Base-by-base conservation (phyloP, 2,329 filamentous ascomycete genomes). In the Epichloe typhina region DNA sequence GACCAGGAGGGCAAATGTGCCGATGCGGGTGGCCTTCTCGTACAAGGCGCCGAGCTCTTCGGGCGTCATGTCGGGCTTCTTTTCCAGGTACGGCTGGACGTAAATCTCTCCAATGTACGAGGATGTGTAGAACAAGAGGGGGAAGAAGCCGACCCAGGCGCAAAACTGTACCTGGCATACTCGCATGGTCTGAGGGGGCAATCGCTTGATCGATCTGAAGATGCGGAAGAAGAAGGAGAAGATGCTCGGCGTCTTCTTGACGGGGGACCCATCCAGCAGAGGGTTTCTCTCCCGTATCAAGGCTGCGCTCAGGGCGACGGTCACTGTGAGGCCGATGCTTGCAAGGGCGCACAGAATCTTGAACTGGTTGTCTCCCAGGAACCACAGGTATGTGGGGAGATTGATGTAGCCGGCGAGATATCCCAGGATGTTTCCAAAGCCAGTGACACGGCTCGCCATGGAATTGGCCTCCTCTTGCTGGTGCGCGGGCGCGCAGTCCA, bases 61-160 rank as follows among this genome's bases (percentile, higher is more conserved):
- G 0, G 83, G 77, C 0, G 82, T 78, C 74, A 95, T 84, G 63
- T 91, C 70, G 0, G 88, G 89, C 57, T 95, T 86, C 48, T 78
- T 72, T 56, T 82, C 75, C 48, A 96, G 82, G 58, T 78, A 86
- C 0, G 88, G 88, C 62, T 95, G 84, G 17, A 88, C 86, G 59
- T 95, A 95, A 51, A 97, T 86, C 63, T 95, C 88, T 54, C 87
- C 90, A 58, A 96, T 85, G 65, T 93, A 97, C 17, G 88, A 94
- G 1, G 89, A 95, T 5, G 88, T 88, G 71, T 97, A 97, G 69
- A 95, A 96, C 3, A 97, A 75, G 65, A 95, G 89, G 1, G 90
- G 90, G 61, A 96, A 97, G 80, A 91, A 96, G 49, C 88, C 91
- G 51, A 96, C 83, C 90, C 90, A 97, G 5, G 88, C 88, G 54